Evolutionary conservation across 805 yeast genomes (phyloP).

Genomic region (Jamesozyma hellenica): DNA sequence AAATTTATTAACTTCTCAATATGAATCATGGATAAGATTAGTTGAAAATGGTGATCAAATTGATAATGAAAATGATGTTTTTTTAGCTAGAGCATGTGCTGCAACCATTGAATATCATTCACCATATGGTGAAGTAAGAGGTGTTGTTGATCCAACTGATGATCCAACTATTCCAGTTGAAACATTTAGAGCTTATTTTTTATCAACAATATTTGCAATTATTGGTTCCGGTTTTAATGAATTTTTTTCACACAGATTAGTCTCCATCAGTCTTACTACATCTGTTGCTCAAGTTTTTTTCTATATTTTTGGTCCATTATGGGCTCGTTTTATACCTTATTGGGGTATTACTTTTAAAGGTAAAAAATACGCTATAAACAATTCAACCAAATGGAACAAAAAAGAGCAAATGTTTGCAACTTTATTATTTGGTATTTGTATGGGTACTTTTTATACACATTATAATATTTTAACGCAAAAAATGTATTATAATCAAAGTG

Average conservation of each 20-base stretch:
- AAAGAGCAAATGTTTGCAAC: constrained; percentile 63
- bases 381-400: constrained; percentile 49
- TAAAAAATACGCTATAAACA: constrained; percentile 38
- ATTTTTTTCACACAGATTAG: constrained; percentile 47
- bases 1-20: constrained; percentile 35
- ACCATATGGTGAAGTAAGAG: constrained; percentile 60
- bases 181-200: constrained; percentile 35
- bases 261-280: constrained; percentile 36
- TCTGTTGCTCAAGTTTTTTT: constrained; percentile 39
- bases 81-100: constrained; percentile 27
- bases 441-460: constrained; percentile 29
- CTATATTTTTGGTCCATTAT: constrained; percentile 36
- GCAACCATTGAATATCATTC: constrained; percentile 36
- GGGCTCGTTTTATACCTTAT: constrained; percentile 37
- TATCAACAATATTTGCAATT: constrained; percentile 38
- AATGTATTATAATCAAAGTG: constrained; percentile 25
- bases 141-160: constrained; percentile 45
- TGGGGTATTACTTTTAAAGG: constrained; percentile 35
- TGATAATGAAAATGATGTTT: constrained; percentile 15
- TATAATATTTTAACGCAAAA: constrained; percentile 31
- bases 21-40: constrained; percentile 27
- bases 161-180: constrained; percentile 40
- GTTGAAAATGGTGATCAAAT: constrained; percentile 15
- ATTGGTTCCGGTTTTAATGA: constrained; percentile 47
- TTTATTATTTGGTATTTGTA: constrained; percentile 32